A percentile compares a stretch with the other conserved stretches of the same genome.
Conservation (phyloP, 2,329 filamentous ascomycete species). For the Aspergillus ustus region DNA sequence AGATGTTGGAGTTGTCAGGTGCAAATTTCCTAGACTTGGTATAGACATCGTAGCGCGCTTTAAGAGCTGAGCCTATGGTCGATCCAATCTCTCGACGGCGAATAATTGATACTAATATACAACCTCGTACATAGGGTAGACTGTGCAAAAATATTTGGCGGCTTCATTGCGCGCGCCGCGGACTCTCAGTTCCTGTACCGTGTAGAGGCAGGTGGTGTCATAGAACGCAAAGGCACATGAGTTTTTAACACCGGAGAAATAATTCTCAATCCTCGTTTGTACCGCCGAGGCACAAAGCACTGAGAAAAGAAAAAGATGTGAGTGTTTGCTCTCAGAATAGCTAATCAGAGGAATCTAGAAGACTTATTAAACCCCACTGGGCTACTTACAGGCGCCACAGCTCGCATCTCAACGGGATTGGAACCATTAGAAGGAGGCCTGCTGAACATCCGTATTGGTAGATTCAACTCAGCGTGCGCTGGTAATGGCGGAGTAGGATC, state of each 20-base stretch:
- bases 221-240: neutral
- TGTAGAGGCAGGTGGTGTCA: neutral
- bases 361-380: neutral
- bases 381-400: conserved; percentile 11
- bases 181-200: neutral
- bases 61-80: neutral
- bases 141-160: no score
- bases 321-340: neutral
- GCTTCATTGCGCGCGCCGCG: neutral
- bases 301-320: neutral
- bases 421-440: conserved; percentile 1
- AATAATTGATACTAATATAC: neutral
- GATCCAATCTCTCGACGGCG: no score
- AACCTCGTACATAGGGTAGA: neutral
- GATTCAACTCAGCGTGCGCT: conserved; percentile 67
- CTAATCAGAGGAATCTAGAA: neutral
- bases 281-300: neutral
- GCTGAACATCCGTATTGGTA: conserved; percentile 56
- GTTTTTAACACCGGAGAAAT: neutral
- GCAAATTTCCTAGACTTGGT: neutral
- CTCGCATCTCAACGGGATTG: conserved; percentile 20
- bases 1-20: neutral
- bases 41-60: neutral
- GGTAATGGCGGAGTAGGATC: conserved; percentile 74
- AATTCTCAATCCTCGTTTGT: neutral